These are phyloP conservation scores for Apostasia shenzhenica DNA, from an alignment of 106 monocot genomes.

Conservation along the genomic window DNA sequence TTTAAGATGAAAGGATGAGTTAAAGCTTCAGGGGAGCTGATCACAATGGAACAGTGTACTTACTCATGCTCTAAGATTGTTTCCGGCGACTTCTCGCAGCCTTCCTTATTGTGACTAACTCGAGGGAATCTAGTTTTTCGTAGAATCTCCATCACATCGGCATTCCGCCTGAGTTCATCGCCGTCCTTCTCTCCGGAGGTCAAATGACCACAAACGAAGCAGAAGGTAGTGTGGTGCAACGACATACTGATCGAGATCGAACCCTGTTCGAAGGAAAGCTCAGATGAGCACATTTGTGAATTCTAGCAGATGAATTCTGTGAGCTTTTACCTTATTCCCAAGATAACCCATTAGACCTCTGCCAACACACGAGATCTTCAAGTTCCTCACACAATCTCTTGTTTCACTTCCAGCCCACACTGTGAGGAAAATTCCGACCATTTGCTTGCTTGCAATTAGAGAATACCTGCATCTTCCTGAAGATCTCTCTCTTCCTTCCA, in stretches of 20 bases:
- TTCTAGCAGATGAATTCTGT: background rate
- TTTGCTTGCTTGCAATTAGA: conserved; percentile 64
- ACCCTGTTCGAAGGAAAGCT: conserved; percentile 15
- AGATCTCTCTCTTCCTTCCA: conserved; percentile 43
- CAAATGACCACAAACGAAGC: conserved; percentile 62
- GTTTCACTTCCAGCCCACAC: conserved; percentile 58
- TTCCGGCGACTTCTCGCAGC: conserved; percentile 43
- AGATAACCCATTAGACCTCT: conserved; percentile 74
- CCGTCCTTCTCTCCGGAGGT: conserved; percentile 63
- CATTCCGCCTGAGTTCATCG: conserved; percentile 44
- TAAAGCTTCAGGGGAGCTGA: background rate
- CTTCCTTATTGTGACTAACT: conserved; percentile 18
- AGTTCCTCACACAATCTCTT: conserved; percentile 47
- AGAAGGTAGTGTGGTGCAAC: conserved; percentile 59
- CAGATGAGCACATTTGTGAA: no score
- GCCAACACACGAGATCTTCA: conserved; percentile 65
- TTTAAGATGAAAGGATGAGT: background rate
- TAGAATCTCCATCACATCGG: conserved; percentile 51
- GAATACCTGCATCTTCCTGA: conserved; percentile 36
- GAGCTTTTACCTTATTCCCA: conserved; percentile 46
- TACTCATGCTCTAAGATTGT: conserved; percentile 65
- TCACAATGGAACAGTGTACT: background rate
- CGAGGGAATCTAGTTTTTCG: conserved; percentile 52
- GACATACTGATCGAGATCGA: conserved; percentile 63
- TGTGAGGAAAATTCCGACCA: conserved; percentile 66